These are phyloP conservation scores for Straminergon stramineum DNA, from an alignment of 225 moss, liverwort and hornwort species.

Conservation along the genomic window DNA sequence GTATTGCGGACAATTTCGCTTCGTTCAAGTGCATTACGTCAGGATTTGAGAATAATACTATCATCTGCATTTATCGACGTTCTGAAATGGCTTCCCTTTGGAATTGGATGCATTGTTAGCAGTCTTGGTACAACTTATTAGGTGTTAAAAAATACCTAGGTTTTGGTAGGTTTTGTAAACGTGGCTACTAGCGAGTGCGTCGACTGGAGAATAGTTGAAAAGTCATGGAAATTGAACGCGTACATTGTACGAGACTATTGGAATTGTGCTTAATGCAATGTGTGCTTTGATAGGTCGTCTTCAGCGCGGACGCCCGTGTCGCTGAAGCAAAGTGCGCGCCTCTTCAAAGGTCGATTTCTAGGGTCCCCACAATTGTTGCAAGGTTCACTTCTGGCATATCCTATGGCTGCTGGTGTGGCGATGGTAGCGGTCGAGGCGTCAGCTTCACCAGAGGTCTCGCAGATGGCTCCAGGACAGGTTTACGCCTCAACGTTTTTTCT, in stretches of 20 bases:
- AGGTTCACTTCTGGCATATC: constrained; percentile 15
- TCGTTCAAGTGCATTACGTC: neutral
- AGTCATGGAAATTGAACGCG: neutral
- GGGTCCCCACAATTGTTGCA: constrained; percentile 19
- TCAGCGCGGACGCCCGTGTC: constrained; percentile 9
- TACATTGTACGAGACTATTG: neutral
- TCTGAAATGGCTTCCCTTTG: neutral
- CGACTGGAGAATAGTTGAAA: neutral
- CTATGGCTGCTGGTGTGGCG: constrained; percentile 29
- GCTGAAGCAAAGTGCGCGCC: constrained; percentile 21
- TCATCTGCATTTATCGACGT: neutral
- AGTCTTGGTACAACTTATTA: neutral
- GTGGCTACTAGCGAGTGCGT: neutral
- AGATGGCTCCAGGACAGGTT: constrained; percentile 41
- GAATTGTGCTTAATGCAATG: neutral
- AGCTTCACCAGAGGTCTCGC: constrained; percentile 17
- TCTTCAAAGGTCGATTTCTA: constrained; percentile 21
- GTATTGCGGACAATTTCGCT: neutral
- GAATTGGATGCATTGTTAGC: neutral
- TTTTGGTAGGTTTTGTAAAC: neutral
- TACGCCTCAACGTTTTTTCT: neutral
- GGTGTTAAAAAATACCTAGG: neutral
- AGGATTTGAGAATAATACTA: neutral
- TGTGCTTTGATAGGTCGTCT: constrained; percentile 7
- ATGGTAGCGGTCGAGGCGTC: constrained; percentile 28